Evolutionary conservation across 129 eudicot species (phyloP), one percentile per base, ranked within the genome.

Genomic region (Scalesia atractyloides): DNA sequence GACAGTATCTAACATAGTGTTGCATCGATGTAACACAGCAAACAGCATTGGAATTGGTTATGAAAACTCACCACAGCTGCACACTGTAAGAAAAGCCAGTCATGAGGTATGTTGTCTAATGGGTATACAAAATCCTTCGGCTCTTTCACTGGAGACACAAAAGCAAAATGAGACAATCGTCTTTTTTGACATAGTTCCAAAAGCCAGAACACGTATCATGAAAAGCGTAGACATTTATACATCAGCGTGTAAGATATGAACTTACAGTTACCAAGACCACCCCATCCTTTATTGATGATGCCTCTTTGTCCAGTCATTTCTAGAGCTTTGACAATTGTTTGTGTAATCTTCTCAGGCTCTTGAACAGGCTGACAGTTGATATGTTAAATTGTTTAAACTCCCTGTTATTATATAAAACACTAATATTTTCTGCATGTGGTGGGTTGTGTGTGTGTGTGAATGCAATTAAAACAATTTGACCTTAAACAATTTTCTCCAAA

Each of bases 61-160:
- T 12, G 50, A 63, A 72, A 68, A 53, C 93, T 84, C 68, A 95
- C 99, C 97, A 95, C 99, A 33, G 99, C 84, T 50, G 99, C 84
- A 80, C 99, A 95, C 71, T 85, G 99, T 74, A 91, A 82, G 90
- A 95, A 95, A 76, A 95, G 94, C 99, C 99, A 95, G 83, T 95
- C 99, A 64, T 95, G 99, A 70, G 99, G 99, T 69, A 82, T 69
- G 72, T 95, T 95, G 82, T 95, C 99, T 78, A 95, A 73, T 68
- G 92, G 53, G 84, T 88, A 95, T 26, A 95, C 64, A 24, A 72
- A 90, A 79, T 95, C 97, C 91, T 88, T 86, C 14, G 92, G 91
- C 75, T 95, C 95, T 53, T 82, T 87, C 94, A 95, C 99, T 95
- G 92, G 61, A 68, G 68, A 57, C 50, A 50, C 39, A 51, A 70